phyloP scores from a whole-genome alignment of 768 basidiomycete genomes.

The Naganishia kalamii region DNA sequence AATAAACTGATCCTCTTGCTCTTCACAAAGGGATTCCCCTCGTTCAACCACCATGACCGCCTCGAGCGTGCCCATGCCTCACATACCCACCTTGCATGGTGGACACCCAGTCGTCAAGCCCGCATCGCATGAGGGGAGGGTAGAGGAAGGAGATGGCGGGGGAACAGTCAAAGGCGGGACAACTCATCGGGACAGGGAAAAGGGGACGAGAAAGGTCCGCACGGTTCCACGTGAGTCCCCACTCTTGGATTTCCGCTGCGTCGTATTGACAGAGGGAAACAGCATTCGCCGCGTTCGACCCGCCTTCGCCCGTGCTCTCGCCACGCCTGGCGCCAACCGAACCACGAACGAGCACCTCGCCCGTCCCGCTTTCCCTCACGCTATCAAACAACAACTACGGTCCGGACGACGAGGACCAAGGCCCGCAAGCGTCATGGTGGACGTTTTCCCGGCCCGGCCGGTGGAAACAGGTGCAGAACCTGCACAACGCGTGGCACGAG shows the following conservation, averaged over 20 bases:
- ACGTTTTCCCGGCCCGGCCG: constrained; percentile 16
- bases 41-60: background rate
- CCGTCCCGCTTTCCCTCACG: background rate
- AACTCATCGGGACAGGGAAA: no score
- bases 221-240: constrained; percentile 22
- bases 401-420: background rate
- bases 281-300: constrained; percentile 22
- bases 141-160: constrained; percentile 5
- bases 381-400: background rate
- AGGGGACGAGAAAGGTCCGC: background rate
- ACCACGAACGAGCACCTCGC: background rate
- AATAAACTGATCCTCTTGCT: no score
- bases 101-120: background rate
- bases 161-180: background rate
- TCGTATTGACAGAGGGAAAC: background rate
- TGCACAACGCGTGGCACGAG: constrained; percentile 16
- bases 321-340: constrained; percentile 10
- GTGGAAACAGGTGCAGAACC: constrained; percentile 1
- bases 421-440: constrained; percentile 11
- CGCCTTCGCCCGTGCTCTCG: constrained; percentile 20
- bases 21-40: no score
- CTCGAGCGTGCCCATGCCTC: background rate
- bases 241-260: background rate
- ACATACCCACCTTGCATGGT: background rate
- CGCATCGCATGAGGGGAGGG: background rate